phyloP scores from a whole-genome alignment of 2,329 filamentous ascomycete genomes.

The Orbilia quercus region DNA sequence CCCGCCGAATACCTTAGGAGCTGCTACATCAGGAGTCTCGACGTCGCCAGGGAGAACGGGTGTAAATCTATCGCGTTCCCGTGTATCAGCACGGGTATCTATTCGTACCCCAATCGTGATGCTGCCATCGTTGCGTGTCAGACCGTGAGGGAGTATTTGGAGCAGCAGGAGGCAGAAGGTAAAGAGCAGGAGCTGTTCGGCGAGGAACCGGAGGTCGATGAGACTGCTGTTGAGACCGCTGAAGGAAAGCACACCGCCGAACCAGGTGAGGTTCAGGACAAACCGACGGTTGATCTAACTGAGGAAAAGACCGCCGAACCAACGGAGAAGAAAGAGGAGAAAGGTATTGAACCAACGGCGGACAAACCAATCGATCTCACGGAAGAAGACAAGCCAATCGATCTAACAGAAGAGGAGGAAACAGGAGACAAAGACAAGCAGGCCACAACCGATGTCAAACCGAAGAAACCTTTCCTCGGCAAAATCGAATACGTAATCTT shows the following conservation, averaged over 20 bases:
- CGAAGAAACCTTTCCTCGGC: constrained; percentile 11
- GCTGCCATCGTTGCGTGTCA: constrained; percentile 79
- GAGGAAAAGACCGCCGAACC: background rate
- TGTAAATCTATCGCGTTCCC: constrained; percentile 83
- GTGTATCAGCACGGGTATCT: constrained; percentile 86
- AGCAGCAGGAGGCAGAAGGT: constrained; percentile 58
- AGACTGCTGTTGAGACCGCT: background rate
- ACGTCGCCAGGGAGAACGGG: constrained; percentile 75
- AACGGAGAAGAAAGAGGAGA: constrained; percentile 14
- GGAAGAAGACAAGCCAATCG: no score
- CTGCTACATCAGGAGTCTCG: constrained; percentile 78
- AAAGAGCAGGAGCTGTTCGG: constrained; percentile 1
- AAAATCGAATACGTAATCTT: constrained; percentile 81
- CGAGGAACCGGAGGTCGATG: background rate
- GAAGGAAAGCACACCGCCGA: background rate
- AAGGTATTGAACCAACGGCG: background rate
- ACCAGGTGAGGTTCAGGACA: background rate
- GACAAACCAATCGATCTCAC: no score
- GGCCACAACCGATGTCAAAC: constrained; percentile 56
- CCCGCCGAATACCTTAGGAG: constrained; percentile 65
- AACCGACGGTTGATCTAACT: background rate
- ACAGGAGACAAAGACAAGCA: background rate
- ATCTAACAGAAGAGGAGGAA: no score
- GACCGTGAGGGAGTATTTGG: constrained; percentile 69
- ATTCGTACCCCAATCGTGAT: constrained; percentile 80